phyloP scores from a whole-genome alignment of 768 basidiomycete genomes.

The Nidularia pulvinata region DNA sequence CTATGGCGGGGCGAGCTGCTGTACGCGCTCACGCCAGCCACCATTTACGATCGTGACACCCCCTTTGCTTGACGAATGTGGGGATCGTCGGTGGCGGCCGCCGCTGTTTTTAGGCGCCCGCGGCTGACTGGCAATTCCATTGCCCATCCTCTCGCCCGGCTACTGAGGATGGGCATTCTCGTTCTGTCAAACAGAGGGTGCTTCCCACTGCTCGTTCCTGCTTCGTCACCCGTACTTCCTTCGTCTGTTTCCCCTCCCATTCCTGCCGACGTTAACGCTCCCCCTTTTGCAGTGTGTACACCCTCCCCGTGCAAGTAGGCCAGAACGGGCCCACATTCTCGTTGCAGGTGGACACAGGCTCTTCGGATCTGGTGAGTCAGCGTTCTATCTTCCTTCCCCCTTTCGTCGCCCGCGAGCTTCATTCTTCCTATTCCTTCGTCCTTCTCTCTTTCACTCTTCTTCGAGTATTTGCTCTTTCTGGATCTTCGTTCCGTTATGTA shows the following conservation, averaged over 20 bases:
- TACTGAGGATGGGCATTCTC: not conserved
- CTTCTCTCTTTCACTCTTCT: no score
- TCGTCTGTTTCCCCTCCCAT: not conserved
- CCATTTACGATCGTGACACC: not conserved
- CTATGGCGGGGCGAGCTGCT: not conserved
- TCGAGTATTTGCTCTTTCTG: no score
- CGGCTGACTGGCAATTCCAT: not conserved
- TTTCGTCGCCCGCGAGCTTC: no score
- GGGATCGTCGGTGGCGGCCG: no score
- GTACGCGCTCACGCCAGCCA: not conserved
- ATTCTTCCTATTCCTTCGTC: no score
- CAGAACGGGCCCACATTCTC: slow-evolving; percentile 45
- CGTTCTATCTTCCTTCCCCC: slow-evolving; percentile 1
- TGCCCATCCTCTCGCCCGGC: not conserved
- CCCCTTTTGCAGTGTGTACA: slow-evolving; percentile 53
- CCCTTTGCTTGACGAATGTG: not conserved
- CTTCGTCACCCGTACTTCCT: no score
- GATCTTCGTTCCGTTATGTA: no score
- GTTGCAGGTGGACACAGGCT: slow-evolving; percentile 81
- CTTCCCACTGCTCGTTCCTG: not conserved
- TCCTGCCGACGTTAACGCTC: not conserved
- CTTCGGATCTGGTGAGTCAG: slow-evolving; percentile 69
- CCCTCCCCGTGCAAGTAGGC: slow-evolving; percentile 59
- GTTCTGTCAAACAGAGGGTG: not conserved
- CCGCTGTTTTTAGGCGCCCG: no score